phyloP scores from a whole-genome alignment of 2,329 filamentous ascomycete species.

The Talaromyces sp. region DNA sequence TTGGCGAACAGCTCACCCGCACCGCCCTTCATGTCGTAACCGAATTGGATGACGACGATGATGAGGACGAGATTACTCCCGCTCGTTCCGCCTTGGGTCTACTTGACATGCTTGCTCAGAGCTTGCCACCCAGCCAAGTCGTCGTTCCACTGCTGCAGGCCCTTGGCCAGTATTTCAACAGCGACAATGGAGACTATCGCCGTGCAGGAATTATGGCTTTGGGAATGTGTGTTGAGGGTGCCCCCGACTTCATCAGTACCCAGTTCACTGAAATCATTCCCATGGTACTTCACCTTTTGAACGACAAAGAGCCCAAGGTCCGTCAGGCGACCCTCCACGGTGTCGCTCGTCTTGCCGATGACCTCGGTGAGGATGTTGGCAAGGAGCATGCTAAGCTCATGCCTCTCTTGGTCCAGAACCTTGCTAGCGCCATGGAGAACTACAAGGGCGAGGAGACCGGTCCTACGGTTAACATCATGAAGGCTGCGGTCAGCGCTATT shows the following conservation, averaged over 20 bases:
- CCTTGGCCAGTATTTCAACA: slow-evolving; percentile 74
- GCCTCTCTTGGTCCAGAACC: slow-evolving; percentile 78
- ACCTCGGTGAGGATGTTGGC: slow-evolving; percentile 83
- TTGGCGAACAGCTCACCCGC: slow-evolving; percentile 80
- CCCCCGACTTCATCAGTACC: slow-evolving; percentile 93
- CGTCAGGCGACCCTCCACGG: slow-evolving; percentile 82
- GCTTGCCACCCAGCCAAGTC: slow-evolving; percentile 87
- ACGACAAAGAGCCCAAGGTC: slow-evolving; percentile 78
- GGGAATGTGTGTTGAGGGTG: slow-evolving; percentile 91
- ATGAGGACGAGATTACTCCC: slow-evolving; percentile 82
- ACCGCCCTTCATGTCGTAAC: slow-evolving; percentile 86
- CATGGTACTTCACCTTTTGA: slow-evolving; percentile 71
- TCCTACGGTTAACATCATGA: slow-evolving; percentile 78
- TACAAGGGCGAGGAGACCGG: slow-evolving; percentile 61
- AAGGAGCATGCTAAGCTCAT: slow-evolving; percentile 82
- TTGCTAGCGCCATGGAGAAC: slow-evolving; percentile 70
- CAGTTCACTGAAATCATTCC: slow-evolving; percentile 85
- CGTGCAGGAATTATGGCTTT: slow-evolving; percentile 88
- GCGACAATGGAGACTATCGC: slow-evolving; percentile 69
- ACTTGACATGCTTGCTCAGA: slow-evolving; percentile 81
- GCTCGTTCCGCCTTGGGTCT: slow-evolving; percentile 79
- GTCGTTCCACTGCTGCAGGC: slow-evolving; percentile 86
- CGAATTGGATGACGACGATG: slow-evolving; percentile 68
- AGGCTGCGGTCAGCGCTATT: slow-evolving; percentile 81
- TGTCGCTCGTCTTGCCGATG: slow-evolving; percentile 84